Evolutionary conservation across 1,284 basidiomycete genomes (phyloP).

Genomic region (Trametes pubescens): DNA sequence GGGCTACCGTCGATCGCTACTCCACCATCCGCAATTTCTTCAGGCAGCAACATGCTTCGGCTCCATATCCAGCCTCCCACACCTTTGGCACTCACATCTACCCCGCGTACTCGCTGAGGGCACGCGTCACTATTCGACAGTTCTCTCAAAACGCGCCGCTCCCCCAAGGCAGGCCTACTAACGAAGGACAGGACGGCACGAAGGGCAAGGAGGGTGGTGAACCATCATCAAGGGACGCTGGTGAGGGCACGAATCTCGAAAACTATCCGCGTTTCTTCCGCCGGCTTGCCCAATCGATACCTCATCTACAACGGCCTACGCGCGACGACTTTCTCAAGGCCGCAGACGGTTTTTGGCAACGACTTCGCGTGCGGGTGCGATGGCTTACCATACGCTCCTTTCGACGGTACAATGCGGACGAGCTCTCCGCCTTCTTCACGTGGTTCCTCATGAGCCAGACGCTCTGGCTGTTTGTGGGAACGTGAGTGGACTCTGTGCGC

Average conservation of each 20-base stretch:
- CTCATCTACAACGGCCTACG: conserved; percentile 84
- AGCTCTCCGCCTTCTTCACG: conserved; percentile 95
- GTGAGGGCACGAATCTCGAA: conserved; percentile 54
- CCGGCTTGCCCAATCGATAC: conserved; percentile 75
- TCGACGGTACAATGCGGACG: conserved; percentile 95
- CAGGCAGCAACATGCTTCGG: conserved; percentile 42
- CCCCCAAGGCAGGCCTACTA: background rate
- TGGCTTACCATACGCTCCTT: conserved; percentile 99
- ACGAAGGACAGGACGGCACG: background rate
- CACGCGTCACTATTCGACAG: conserved; percentile 13
- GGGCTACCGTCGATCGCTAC: conserved; percentile 56
- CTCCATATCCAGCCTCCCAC: background rate
- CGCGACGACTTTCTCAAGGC: conserved; percentile 89
- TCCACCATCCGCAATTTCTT: conserved; percentile 60
- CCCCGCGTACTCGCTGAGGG: conserved; percentile 8
- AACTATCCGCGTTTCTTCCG: conserved; percentile 86
- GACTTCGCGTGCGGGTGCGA: conserved; percentile 92
- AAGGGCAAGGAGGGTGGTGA: conserved; percentile 13
- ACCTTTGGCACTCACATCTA: background rate
- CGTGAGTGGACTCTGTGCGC: conserved; percentile 60
- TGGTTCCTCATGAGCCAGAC: conserved; percentile 96
- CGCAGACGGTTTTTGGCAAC: conserved; percentile 90
- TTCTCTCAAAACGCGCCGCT: conserved; percentile 17
- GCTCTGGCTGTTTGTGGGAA: conserved; percentile 93
- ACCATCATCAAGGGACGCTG: conserved; percentile 10